These are phyloP conservation scores for Plectosphaerella plurivora DNA, from an alignment of 2,329 filamentous ascomycete species.

Conservation along the genomic window DNA sequence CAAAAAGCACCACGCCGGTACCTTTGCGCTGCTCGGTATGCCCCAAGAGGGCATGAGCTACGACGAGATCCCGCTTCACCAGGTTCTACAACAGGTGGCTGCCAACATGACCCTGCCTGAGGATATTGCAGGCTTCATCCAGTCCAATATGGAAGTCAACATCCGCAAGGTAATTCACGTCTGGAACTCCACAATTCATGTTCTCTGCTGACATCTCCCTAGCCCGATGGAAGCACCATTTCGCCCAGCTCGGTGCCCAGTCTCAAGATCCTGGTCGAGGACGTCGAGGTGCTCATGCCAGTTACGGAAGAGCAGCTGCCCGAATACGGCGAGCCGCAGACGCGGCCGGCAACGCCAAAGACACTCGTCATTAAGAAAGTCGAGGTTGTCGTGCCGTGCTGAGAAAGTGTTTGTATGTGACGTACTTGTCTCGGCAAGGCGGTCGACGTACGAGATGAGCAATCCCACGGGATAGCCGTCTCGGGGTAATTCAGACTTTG, in stretches of 20 bases:
- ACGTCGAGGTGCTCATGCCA: conserved; percentile 21
- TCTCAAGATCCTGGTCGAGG: conserved; percentile 30
- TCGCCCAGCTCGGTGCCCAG: conserved; percentile 23
- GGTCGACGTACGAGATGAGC: too few species aligned
- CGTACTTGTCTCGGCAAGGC: not conserved
- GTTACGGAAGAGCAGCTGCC: conserved; percentile 21
- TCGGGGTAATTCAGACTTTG: not conserved
- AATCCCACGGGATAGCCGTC: not conserved
- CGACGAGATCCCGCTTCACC: conserved; percentile 25
- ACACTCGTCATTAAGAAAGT: not conserved
- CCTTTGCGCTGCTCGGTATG: conserved; percentile 29
- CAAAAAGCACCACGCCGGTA: conserved; percentile 20
- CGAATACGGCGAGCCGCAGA: conserved; percentile 13
- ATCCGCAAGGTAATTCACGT: conserved; percentile 24
- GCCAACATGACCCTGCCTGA: not conserved
- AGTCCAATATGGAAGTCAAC: conserved; percentile 20
- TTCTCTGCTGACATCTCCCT: not conserved
- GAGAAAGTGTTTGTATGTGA: not conserved
- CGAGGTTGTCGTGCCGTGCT: not conserved
- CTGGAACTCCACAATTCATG: not conserved
- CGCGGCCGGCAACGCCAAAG: conserved; percentile 1
- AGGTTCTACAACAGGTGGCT: conserved; percentile 5
- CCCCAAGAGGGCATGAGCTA: conserved; percentile 25
- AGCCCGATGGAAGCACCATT: conserved; percentile 26
- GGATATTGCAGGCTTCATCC: not conserved